Percentiles rank a stretch among this genome's conserved stretches.
These are phyloP conservation scores for Penicillium diatomitis DNA, from an alignment of 495 filamentous ascomycete genomes.

Conservation along the genomic window DNA sequence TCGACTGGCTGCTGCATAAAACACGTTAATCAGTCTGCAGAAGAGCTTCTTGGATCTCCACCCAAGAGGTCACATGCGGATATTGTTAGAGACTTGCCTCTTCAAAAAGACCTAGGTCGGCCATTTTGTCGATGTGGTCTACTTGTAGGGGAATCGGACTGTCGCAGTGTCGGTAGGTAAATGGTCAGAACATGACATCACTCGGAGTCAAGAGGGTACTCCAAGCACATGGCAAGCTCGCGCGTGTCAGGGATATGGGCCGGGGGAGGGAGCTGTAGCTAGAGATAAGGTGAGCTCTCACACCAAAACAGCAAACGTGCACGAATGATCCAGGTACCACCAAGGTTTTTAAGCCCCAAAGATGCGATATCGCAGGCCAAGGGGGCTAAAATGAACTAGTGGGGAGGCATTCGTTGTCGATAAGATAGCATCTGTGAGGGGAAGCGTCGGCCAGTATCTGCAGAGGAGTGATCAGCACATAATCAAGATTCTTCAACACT, in stretches of 20 bases:
- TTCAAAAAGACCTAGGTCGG: neutral
- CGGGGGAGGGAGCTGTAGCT: neutral
- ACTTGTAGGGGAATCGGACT: neutral
- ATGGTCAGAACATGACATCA: constrained; percentile 18
- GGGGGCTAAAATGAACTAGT: constrained; percentile 1
- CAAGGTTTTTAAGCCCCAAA: neutral
- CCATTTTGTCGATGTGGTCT: constrained; percentile 1
- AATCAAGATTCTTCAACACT: neutral
- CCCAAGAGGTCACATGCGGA: neutral
- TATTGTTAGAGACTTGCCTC: neutral
- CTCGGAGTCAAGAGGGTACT: neutral
- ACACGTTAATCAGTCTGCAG: neutral
- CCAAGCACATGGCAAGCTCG: constrained; percentile 2
- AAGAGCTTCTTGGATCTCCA: neutral
- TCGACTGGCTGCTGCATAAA: constrained; percentile 2
- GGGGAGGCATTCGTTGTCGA: constrained; percentile 4
- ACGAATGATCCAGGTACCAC: neutral
- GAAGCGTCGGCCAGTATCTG: too few species aligned
- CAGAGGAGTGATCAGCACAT: constrained; percentile 5
- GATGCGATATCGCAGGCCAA: neutral
- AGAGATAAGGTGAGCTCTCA: neutral
- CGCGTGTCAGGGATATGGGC: neutral
- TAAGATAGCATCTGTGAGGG: constrained; percentile 7
- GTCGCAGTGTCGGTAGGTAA: too few species aligned
- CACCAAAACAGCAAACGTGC: neutral